These are phyloP conservation scores for Trichocomaceae sp. DNA, from an alignment of 2,329 filamentous ascomycete genomes.

Conservation along the genomic window DNA sequence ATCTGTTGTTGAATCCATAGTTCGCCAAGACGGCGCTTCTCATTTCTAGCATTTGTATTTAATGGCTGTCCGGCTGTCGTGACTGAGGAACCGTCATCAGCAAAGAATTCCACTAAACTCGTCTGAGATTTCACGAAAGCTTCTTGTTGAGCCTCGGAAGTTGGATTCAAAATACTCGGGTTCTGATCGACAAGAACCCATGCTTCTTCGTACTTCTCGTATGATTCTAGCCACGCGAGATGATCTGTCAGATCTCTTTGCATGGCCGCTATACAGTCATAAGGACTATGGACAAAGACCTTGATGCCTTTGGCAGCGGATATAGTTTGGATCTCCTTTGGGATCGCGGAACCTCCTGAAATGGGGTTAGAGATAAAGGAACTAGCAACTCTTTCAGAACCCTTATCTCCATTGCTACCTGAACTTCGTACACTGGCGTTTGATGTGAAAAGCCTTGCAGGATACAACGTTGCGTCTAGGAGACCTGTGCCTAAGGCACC, in stretches of 20 bases:
- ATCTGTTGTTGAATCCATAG: slow-evolving; percentile 87
- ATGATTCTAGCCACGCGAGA: slow-evolving; percentile 75
- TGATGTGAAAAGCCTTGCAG: slow-evolving; percentile 79
- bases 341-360: slow-evolving; percentile 31
- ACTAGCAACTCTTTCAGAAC: slow-evolving; percentile 44
- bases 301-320: slow-evolving; percentile 57
- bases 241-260: slow-evolving; percentile 83
- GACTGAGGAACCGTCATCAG: slow-evolving; percentile 60
- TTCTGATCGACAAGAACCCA: slow-evolving; percentile 88
- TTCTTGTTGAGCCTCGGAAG: slow-evolving; percentile 28
- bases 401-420: slow-evolving; percentile 50
- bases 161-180: slow-evolving; percentile 57
- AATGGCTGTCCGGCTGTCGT: slow-evolving; percentile 54
- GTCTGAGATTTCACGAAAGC: slow-evolving; percentile 31
- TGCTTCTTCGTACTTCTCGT: slow-evolving; percentile 71
- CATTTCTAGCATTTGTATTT: slow-evolving; percentile 66
- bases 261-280: slow-evolving; percentile 89
- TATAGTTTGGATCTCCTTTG: slow-evolving; percentile 43
- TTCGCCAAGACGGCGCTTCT: slow-evolving; percentile 87
- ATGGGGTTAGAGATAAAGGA: slow-evolving; percentile 51
- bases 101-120: slow-evolving; percentile 61
- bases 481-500: slow-evolving; percentile 69
- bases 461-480: slow-evolving; percentile 86
- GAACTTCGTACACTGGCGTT: slow-evolving; percentile 66
- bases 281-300: slow-evolving; percentile 93